phyloP scores from a whole-genome alignment of 768 basidiomycete genomes.

The Russula griseocarnosa region DNA sequence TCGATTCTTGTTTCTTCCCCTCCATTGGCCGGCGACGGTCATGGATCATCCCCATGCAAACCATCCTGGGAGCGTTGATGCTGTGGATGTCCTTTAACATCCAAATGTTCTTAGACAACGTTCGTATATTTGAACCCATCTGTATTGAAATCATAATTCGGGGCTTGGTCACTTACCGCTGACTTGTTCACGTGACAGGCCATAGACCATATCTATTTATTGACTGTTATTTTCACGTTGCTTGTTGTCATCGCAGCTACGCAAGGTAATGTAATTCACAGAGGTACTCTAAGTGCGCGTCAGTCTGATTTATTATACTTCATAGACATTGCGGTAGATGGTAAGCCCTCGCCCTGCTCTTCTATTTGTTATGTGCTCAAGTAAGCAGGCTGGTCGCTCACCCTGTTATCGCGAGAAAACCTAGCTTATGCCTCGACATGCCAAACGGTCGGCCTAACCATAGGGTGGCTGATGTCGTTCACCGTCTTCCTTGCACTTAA shows the following conservation, averaged over 20 bases:
- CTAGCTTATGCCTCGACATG: conserved; percentile 96
- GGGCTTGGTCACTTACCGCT: not conserved
- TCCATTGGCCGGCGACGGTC: conserved; percentile 89
- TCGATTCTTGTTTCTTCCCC: conserved; percentile 82
- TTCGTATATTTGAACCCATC: conserved; percentile 37
- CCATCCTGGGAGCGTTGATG: conserved; percentile 82
- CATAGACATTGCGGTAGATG: conserved; percentile 94
- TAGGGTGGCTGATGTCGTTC: conserved; percentile 92
- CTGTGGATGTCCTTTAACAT: conserved; percentile 70
- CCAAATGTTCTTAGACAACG: conserved; percentile 72
- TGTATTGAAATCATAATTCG: not conserved
- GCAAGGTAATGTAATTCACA: conserved; percentile 58
- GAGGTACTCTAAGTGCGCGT: not conserved
- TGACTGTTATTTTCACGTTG: conserved; percentile 84
- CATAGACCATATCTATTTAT: conserved; percentile 64
- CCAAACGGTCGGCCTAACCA: conserved; percentile 94
- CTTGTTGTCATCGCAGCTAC: conserved; percentile 97
- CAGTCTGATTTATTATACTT: conserved; percentile 21
- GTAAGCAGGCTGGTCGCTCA: conserved; percentile 67
- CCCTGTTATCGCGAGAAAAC: conserved; percentile 86
- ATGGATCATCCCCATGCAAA: conserved; percentile 98
- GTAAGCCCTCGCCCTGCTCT: conserved; percentile 44
- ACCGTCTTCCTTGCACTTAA: conserved; percentile 98
- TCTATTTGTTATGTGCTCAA: conserved; percentile 37
- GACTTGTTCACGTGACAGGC: conserved; percentile 49